These are phyloP conservation scores for Juncus effusus DNA, from an alignment of 176 grass and related monocot genomes.

Conservation along the genomic window DNA sequence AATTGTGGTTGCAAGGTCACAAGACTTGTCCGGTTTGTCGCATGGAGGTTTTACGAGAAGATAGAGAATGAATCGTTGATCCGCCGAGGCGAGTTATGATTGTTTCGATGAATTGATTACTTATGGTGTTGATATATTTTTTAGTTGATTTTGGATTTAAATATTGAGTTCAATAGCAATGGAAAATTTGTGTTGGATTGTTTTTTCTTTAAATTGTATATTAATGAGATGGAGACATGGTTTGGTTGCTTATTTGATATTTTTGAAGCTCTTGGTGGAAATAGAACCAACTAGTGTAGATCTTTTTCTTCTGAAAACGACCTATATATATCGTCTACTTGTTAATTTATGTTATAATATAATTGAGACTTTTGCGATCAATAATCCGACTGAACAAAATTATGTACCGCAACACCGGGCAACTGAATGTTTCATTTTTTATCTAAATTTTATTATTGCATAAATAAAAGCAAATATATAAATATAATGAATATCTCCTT, in stretches of 20 bases:
- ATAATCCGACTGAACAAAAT: no score
- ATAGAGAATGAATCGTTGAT: no score
- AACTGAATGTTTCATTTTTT: no score
- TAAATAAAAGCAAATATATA: no score
- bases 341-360: no score
- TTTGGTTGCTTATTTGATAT: neutral
- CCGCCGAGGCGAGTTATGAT: neutral
- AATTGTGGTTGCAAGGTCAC: constrained; percentile 42
- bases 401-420: no score
- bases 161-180: neutral
- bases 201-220: neutral
- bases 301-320: neutral
- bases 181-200: neutral
- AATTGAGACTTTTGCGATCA: no score
- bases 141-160: neutral
- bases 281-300: neutral
- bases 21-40: constrained; percentile 55
- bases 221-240: neutral
- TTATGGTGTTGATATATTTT: neutral
- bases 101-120: constrained; percentile 1
- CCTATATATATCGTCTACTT: neutral
- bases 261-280: constrained; percentile 3
- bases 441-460: no score
- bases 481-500: no score
- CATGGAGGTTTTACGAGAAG: constrained; percentile 5